Conservation (phyloP, 345 rosid genomes). For the Eutrema japonicum region DNA sequence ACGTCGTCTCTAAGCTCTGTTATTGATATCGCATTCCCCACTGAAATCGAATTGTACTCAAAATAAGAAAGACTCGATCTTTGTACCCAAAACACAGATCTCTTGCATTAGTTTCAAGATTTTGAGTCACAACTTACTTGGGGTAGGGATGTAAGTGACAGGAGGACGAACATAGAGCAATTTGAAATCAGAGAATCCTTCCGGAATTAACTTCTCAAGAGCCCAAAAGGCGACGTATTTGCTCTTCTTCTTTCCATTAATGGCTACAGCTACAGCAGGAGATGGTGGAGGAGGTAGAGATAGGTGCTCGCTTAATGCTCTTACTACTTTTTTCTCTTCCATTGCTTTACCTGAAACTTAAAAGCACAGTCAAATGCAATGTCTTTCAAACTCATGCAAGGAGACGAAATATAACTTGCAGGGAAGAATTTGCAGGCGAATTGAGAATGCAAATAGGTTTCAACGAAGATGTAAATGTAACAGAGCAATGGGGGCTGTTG, state of each 20-base stretch:
- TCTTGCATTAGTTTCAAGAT: background rate
- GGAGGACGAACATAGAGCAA: constrained; percentile 70
- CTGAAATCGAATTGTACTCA: constrained; percentile 40
- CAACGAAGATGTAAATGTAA: constrained; percentile 2
- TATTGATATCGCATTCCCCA: constrained; percentile 75
- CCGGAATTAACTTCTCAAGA: constrained; percentile 56
- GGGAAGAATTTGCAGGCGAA: background rate
- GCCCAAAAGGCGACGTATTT: constrained; percentile 59
- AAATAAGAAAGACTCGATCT: constrained; percentile 3
- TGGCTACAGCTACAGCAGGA: constrained; percentile 60
- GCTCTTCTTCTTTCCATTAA: constrained; percentile 69
- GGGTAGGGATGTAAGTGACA: constrained; percentile 70
- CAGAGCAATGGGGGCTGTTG: constrained; percentile 5
- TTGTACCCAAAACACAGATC: constrained; percentile 10
- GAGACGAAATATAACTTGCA: background rate
- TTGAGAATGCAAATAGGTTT: constrained; percentile 1
- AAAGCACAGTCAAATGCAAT: background rate
- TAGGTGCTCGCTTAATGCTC: constrained; percentile 38
- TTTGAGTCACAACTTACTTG: constrained; percentile 60
- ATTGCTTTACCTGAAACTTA: constrained; percentile 29
- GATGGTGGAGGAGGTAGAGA: constrained; percentile 48
- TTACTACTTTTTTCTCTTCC: constrained; percentile 19
- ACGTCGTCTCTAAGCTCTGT: constrained; percentile 77
- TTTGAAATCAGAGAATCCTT: constrained; percentile 61
- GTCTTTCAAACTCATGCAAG: constrained; percentile 7